Evolutionary conservation across 306 rosid species (phyloP).

Genomic region (Begonia masoniana): DNA sequence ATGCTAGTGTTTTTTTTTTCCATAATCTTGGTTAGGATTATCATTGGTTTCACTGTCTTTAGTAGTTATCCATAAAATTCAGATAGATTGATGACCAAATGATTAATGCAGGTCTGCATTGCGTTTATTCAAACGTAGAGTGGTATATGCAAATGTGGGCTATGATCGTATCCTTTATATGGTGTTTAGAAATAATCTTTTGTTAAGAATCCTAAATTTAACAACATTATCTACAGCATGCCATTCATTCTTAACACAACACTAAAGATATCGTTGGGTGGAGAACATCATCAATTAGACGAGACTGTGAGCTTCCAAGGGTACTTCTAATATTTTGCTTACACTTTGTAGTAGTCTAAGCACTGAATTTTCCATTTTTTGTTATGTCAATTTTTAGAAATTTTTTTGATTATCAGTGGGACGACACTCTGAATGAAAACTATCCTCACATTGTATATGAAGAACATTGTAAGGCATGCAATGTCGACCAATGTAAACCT

Average conservation of each 20-base stretch:
- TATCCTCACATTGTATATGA: slow-evolving; percentile 90
- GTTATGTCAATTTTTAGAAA: background rate
- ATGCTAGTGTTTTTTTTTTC: slow-evolving; percentile 3
- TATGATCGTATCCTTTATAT: slow-evolving; percentile 72
- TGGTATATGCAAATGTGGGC: slow-evolving; percentile 73
- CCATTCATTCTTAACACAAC: slow-evolving; percentile 4
- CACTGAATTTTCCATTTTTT: slow-evolving; percentile 4
- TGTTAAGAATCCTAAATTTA: slow-evolving; percentile 2
- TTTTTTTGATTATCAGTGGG: slow-evolving; percentile 52
- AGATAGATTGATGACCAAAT: slow-evolving; percentile 1
- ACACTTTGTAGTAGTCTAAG: slow-evolving; percentile 8
- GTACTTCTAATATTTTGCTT: slow-evolving; percentile 24
- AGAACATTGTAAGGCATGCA: slow-evolving; percentile 82
- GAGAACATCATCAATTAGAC: slow-evolving; percentile 90
- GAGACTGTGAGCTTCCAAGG: slow-evolving; percentile 74
- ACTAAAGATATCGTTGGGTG: slow-evolving; percentile 85
- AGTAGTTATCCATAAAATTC: background rate
- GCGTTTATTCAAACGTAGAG: slow-evolving; percentile 60
- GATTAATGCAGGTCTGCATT: slow-evolving; percentile 75
- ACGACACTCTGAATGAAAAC: slow-evolving; percentile 57
- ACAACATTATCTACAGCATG: no score
- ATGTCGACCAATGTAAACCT: slow-evolving; percentile 45
- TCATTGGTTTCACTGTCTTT: slow-evolving; percentile 3
- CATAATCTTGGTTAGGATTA: slow-evolving; percentile 1
- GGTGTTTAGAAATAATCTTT: background rate